A percentile compares a stretch with the other conserved stretches of the same genome.
Evolutionary conservation across 1,284 basidiomycete species (phyloP).

Genomic region (Xerocomus minutiporus): DNA sequence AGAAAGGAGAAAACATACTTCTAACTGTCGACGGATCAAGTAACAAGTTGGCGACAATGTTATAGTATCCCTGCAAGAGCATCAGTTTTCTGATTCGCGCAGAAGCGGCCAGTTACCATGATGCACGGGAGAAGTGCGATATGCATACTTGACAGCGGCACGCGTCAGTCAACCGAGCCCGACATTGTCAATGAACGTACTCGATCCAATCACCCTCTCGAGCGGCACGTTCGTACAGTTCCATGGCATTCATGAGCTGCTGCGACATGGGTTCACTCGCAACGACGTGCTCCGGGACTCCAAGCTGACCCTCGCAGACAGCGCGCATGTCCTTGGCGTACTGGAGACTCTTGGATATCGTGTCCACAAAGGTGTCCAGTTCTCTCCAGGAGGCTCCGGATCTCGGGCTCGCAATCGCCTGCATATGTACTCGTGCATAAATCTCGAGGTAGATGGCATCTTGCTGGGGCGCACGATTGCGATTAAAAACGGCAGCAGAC

Average conservation of each 20-base stretch:
- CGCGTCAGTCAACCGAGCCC: neutral
- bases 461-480: neutral
- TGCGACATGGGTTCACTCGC: neutral
- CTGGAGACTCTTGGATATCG: neutral
- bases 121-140: neutral
- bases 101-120: neutral
- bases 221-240: neutral
- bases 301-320: neutral
- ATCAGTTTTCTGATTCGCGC: neutral
- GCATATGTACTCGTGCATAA: neutral
- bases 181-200: neutral
- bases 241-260: neutral
- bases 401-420: neutral
- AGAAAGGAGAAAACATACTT: neutral
- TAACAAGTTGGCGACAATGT: neutral
- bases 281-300: neutral
- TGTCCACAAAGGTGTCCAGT: neutral
- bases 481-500: neutral
- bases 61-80: neutral
- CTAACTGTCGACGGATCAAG: neutral
- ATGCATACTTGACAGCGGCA: neutral
- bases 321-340: neutral
- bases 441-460: neutral
- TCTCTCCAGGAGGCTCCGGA: neutral
- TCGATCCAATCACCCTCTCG: neutral